Evolutionary conservation across 768 basidiomycete genomes (phyloP), one percentile per base, ranked within the genome.

Genomic region (Kwoniella dendrophila): DNA sequence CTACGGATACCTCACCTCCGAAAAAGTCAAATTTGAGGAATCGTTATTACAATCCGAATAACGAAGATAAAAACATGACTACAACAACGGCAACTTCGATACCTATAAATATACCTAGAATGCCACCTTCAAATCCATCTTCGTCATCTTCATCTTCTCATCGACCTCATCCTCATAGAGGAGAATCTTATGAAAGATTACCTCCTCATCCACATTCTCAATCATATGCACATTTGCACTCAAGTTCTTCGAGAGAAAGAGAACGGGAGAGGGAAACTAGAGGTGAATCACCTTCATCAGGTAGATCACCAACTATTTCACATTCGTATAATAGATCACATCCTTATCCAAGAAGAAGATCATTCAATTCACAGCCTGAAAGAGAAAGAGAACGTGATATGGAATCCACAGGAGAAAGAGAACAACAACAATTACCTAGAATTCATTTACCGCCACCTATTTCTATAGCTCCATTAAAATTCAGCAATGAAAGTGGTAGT

Each of bases 21-120:
- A 16, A 27, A 49, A 49, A 49, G 48, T 12, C 24, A n/a, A 6
- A 41, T 51, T 43, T 27, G 20, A 20, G 40, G 50, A 22, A 36
- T 14, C n/a, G n/a, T 29, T 33, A 44, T 45, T 44, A 29, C 30
- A 16, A 29, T 34, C 29, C 60, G 5, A 8, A 36, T 24, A 14
- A 48, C 22, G 43, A 34, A 18, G 38, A 55, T 32, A 43, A 40
- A 45, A 62, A 48, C 47, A 62, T 62, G 60, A 54, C 59, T 14
- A 41, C 50, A 50, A 12, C 59, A 41, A 34, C 36, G 36, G 8
- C 45, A 4, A 26, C 45, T 7, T 29, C 45, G n/a, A 18, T 51
- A n/a, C 49, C 49, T 16, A 51, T 56, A 20, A 54, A 43, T 45
- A 62, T 62, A 43, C 60, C 60, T 34, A 53, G 53, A 62, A 62